These are phyloP conservation scores for Vitis rotundifolia DNA, from an alignment of 164 flowering plant species.

Conservation along the genomic window DNA sequence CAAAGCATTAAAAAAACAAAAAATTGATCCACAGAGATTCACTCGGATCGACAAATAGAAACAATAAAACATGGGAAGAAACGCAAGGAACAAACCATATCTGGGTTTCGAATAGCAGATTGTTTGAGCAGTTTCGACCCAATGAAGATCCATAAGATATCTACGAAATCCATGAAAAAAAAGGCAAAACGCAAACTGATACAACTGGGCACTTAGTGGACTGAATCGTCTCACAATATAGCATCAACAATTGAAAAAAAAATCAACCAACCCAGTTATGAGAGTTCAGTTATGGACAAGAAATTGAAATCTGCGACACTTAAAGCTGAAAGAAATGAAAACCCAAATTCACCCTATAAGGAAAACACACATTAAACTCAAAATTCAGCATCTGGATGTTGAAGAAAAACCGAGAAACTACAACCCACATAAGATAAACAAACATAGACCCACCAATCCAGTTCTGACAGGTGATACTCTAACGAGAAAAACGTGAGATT, in stretches of 20 bases:
- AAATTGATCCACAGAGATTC: neutral
- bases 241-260: no score
- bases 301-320: no score
- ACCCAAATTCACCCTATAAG: no score
- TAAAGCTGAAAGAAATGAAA: no score
- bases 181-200: no score
- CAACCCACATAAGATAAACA: neutral
- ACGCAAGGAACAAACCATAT: neutral
- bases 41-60: neutral
- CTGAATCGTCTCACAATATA: no score
- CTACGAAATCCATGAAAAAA: neutral
- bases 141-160: neutral
- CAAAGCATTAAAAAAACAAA: neutral
- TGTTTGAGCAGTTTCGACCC: neutral
- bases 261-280: no score
- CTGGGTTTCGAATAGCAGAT: neutral
- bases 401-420: neutral
- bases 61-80: neutral
- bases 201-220: no score
- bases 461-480: neutral
- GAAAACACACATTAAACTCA: neutral
- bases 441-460: neutral
- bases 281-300: no score
- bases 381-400: neutral
- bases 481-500: neutral